Percentiles rank a stretch among this genome's conserved stretches.
These are phyloP conservation scores for Boletus vermiculosoides DNA, from an alignment of 768 basidiomycete species.

Conservation along the genomic window DNA sequence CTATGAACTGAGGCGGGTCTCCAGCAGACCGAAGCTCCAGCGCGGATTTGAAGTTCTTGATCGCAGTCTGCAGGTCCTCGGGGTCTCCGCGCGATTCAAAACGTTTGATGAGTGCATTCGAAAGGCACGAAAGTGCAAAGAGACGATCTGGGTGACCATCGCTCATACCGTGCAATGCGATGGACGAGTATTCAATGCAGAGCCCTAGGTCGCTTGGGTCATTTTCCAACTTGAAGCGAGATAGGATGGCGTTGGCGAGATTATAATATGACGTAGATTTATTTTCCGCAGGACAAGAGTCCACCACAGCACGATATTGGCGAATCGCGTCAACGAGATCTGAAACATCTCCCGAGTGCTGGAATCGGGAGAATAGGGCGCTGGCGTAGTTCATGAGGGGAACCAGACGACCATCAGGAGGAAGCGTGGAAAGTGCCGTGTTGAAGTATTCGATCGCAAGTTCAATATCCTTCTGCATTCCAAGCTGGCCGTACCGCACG, in stretches of 20 bases:
- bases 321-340: slow-evolving; percentile 26
- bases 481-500: slow-evolving; percentile 26
- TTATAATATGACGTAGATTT: slow-evolving; percentile 25
- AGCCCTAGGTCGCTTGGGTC: slow-evolving; percentile 22
- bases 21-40: slow-evolving; percentile 18
- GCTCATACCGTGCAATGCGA: slow-evolving; percentile 18
- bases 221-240: slow-evolving; percentile 25
- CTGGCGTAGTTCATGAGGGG: slow-evolving; percentile 32
- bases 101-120: slow-evolving; percentile 24
- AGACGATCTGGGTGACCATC: slow-evolving; percentile 16
- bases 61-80: slow-evolving; percentile 29
- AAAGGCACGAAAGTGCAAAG: slow-evolving; percentile 22
- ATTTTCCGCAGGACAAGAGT: slow-evolving; percentile 18
- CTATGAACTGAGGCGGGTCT: slow-evolving; percentile 12
- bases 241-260: slow-evolving; percentile 32
- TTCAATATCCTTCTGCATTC: slow-evolving; percentile 27
- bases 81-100: slow-evolving; percentile 16
- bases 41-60: slow-evolving; percentile 23
- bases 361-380: slow-evolving; percentile 29
- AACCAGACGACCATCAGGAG: slow-evolving; percentile 18
- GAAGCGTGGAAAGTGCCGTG: slow-evolving; percentile 20
- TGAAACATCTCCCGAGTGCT: slow-evolving; percentile 15
- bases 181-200: slow-evolving; percentile 21
- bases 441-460: slow-evolving; percentile 28
- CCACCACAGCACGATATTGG: slow-evolving; percentile 23